These are phyloP conservation scores for Neurospora sp. DNA, from an alignment of 2,329 filamentous ascomycete species.

Conservation along the genomic window DNA sequence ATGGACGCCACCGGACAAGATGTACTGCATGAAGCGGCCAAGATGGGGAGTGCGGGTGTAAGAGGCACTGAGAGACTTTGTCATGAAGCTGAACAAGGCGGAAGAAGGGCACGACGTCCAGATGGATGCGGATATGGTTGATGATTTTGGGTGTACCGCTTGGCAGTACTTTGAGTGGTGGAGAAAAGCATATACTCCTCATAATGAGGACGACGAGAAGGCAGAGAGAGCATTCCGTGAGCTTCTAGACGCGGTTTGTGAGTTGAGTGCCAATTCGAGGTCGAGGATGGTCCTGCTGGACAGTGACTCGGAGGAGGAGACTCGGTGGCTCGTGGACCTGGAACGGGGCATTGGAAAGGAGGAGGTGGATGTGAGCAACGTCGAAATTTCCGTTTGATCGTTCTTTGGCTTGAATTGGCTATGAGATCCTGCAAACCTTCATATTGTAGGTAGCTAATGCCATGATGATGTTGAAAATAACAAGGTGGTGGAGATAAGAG, in stretches of 20 bases:
- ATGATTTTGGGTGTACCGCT: not conserved
- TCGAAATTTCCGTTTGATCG: not conserved
- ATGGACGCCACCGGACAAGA: not conserved
- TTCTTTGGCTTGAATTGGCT: not conserved
- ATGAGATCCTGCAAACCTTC: not conserved
- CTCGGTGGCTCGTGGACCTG: not conserved
- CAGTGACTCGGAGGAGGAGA: not conserved
- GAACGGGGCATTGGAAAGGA: not conserved
- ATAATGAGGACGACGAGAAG: not conserved
- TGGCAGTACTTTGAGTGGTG: not conserved
- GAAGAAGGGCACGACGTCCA: not conserved
- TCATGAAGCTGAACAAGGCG: not conserved
- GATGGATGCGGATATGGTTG: not conserved
- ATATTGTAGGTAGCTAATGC: not conserved
- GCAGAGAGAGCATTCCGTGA: not conserved
- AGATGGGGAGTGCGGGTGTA: not conserved
- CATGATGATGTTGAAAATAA: not conserved
- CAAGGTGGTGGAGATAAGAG: not conserved
- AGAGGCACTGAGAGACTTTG: not conserved
- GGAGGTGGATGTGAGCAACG: not conserved
- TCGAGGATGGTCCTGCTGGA: not conserved
- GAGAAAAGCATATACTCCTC: not conserved
- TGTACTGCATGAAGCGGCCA: not conserved
- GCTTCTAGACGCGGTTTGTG: not conserved
- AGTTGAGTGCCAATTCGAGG: not conserved